A percentile compares a stretch with the other conserved stretches of the same genome.
Evolutionary conservation across 2,329 filamentous ascomycete species (phyloP).

Genomic region (Fusarium mangiferae): DNA sequence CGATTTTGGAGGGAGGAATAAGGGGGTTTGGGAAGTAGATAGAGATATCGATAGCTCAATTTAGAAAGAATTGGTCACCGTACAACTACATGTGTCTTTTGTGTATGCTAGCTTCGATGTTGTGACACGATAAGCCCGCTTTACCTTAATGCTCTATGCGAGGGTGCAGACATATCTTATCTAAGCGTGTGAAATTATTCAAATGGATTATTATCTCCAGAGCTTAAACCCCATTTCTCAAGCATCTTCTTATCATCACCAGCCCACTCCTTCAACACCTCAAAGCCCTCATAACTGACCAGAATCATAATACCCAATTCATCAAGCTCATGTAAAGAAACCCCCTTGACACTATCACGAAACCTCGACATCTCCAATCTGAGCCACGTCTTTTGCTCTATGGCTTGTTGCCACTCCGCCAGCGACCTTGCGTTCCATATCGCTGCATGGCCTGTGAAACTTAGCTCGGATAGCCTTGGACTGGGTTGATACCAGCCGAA

Average conservation of each 20-base stretch:
- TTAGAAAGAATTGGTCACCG: too few relatives aligned
- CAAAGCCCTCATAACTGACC: background rate
- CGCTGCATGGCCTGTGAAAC: accelerated
- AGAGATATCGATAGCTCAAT: background rate
- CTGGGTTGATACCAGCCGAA: background rate
- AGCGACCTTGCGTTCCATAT: background rate
- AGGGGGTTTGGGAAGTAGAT: accelerated
- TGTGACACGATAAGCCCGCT: too few relatives aligned
- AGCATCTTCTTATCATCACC: accelerated
- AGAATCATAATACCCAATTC: background rate
- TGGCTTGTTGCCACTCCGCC: background rate
- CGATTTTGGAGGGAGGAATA: background rate
- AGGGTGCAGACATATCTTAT: too few relatives aligned
- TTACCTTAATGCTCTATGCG: background rate
- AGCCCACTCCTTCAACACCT: background rate
- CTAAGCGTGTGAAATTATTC: accelerated
- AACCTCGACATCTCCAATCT: background rate
- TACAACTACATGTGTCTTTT: accelerated
- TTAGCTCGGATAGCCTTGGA: accelerated
- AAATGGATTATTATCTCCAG: background rate
- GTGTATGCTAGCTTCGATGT: too few relatives aligned
- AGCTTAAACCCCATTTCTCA: background rate
- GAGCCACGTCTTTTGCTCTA: accelerated
- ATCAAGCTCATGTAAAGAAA: background rate
- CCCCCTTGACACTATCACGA: accelerated